A percentile compares a stretch with the other conserved stretches of the same genome.
phyloP scores from a whole-genome alignment of 495 filamentous ascomycete species.

The Lasiosphaeria hispida region DNA sequence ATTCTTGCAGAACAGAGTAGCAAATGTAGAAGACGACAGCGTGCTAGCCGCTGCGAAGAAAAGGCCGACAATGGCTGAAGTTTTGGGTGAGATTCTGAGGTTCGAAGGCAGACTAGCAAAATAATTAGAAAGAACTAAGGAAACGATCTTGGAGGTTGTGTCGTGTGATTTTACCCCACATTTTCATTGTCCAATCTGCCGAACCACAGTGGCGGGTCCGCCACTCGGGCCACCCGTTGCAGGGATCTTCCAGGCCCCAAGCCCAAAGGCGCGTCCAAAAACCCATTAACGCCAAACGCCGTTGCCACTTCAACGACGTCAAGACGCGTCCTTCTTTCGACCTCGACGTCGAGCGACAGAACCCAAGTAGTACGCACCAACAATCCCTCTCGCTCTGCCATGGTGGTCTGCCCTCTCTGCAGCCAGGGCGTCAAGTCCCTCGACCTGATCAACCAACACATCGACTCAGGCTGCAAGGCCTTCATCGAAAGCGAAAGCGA shows the following conservation, averaged over 20 bases:
- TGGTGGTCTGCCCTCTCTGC: constrained; percentile 86
- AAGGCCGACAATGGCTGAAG: background rate
- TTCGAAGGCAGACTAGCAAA: background rate
- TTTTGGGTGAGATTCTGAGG: background rate
- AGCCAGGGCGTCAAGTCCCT: constrained; percentile 66
- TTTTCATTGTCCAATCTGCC: background rate
- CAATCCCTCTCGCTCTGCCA: background rate
- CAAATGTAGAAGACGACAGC: background rate
- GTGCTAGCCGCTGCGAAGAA: background rate
- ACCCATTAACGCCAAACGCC: background rate
- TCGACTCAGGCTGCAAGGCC: constrained; percentile 77
- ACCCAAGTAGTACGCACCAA: no score
- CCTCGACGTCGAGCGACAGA: no score
- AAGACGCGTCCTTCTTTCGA: no score
- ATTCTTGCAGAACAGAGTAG: background rate
- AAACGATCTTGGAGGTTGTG: background rate
- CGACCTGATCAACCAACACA: constrained; percentile 79
- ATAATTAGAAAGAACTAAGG: background rate
- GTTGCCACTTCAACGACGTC: no score
- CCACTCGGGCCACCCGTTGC: background rate
- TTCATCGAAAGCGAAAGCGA: constrained; percentile 40
- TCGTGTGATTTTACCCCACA: background rate
- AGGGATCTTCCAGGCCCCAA: background rate
- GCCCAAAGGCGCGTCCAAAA: background rate
- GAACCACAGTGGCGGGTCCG: background rate